Conservation (phyloP, 2,329 filamentous ascomycete genomes). For the Curvularia verruculosa region DNA sequence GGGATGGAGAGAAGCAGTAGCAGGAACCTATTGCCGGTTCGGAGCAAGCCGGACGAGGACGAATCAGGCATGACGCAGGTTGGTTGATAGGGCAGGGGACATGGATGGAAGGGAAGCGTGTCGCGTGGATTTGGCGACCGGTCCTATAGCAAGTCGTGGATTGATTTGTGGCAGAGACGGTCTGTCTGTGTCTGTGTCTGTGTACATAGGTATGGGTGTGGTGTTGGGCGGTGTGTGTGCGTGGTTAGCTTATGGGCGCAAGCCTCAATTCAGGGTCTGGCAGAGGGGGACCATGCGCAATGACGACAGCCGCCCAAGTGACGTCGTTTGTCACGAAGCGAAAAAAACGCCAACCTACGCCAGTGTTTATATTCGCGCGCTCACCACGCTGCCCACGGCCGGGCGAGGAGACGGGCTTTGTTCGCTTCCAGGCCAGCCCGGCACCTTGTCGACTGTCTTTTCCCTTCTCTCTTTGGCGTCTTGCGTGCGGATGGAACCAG, state of each 20-base stretch:
- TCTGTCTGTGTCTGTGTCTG: no score
- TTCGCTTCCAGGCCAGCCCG: conserved; percentile 46
- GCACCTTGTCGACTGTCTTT: conserved; percentile 25
- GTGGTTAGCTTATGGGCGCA: conserved; percentile 5
- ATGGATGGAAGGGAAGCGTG: conserved; percentile 12
- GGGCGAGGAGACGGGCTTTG: conserved; percentile 31
- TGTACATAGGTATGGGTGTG: background rate
- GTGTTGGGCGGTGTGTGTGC: background rate
- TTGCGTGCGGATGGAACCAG: conserved; percentile 10
- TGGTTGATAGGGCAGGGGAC: conserved; percentile 21
- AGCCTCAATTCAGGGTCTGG: conserved; percentile 25
- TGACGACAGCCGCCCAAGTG: conserved; percentile 36
- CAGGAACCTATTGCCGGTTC: conserved; percentile 20
- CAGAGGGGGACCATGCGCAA: conserved; percentile 31
- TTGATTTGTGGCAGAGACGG: no score
- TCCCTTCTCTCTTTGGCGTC: conserved; percentile 16
- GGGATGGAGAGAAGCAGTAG: conserved; percentile 10
- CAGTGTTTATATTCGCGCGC: conserved; percentile 26
- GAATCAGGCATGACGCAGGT: conserved; percentile 22
- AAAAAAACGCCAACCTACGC: conserved; percentile 32
- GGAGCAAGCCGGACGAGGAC: conserved; percentile 27
- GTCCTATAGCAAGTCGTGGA: conserved; percentile 7
- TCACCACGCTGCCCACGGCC: conserved; percentile 29
- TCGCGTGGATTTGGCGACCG: conserved; percentile 9
- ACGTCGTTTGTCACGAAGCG: conserved; percentile 29